A percentile compares a stretch with the other conserved stretches of the same genome.
These are phyloP conservation scores for Phytophthora multivora DNA, from an alignment of 352 stramenopile genomes.

Conservation along the genomic window DNA sequence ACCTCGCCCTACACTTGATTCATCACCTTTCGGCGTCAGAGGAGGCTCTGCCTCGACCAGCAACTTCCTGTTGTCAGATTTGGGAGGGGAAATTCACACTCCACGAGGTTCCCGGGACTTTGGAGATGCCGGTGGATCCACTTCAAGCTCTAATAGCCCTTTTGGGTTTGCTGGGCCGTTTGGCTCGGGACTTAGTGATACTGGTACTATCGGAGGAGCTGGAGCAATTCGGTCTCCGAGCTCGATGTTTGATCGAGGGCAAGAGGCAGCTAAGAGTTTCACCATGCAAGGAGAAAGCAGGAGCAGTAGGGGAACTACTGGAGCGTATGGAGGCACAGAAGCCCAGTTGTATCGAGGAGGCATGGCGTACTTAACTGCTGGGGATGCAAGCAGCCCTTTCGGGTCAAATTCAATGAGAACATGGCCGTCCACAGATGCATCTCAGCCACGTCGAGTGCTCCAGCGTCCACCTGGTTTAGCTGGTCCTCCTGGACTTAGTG, in stretches of 20 bases:
- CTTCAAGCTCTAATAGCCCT: constrained; percentile 11
- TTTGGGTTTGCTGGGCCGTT: constrained; percentile 50
- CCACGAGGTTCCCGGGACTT: constrained; percentile 28
- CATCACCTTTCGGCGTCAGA: constrained; percentile 29
- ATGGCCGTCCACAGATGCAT: constrained; percentile 14
- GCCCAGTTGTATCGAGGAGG: constrained; percentile 22
- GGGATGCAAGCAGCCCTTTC: constrained; percentile 14
- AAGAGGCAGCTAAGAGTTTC: constrained; percentile 26
- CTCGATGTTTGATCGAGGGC: constrained; percentile 35
- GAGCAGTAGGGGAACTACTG: neutral
- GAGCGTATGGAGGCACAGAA: constrained; percentile 5
- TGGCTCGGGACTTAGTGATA: constrained; percentile 14
- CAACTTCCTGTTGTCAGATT: constrained; percentile 60
- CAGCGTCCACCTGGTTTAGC: constrained; percentile 53
- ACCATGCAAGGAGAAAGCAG: constrained; percentile 18
- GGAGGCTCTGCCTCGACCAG: constrained; percentile 17
- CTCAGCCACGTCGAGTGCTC: constrained; percentile 46
- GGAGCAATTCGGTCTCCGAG: constrained; percentile 32
- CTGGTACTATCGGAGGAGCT: constrained; percentile 24
- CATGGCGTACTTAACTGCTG: constrained; percentile 19
- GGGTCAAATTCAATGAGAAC: constrained; percentile 6
- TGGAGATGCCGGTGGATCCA: constrained; percentile 6
- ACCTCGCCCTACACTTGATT: constrained; percentile 25
- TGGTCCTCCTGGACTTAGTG: constrained; percentile 33
- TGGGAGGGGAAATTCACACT: constrained; percentile 61